Evolutionary conservation across 2,329 filamentous ascomycete genomes (phyloP), one percentile per base, ranked within the genome.

Genomic region (Arthrobotrys sinensis): DNA sequence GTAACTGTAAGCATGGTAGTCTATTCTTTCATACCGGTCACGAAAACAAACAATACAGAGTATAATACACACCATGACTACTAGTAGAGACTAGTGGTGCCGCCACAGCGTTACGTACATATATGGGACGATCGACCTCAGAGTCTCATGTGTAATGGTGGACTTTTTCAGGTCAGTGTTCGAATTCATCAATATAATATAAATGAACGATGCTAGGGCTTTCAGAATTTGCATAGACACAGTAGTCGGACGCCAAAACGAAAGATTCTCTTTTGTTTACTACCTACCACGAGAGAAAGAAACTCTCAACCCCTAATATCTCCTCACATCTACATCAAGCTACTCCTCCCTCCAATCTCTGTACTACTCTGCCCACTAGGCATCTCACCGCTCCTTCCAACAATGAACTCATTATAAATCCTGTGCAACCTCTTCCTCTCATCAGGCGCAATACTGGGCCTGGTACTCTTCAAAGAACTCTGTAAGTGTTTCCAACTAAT

Each of bases 361-460:
- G 91, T 96, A 71, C 92, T 92, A 0, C 92, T 94, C 85, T 98
- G 93, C 1, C 96, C 96, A 84, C 92, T 95, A 77, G 91, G 93
- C 93, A 99, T 94, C 86, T 98, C 94, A 6, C 96, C 96, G 84
- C 94, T 97, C 81, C 96, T 88, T 0, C 94, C 94, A 3, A 93
- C 92, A 0, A 97, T 91, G 86, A 99, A 99, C 85, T 99, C 96
- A 14, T 88, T 87, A 83, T 99, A 99, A 79, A 99, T 97, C 46
- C 89, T 89, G 82, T 89, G 88, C 80, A 99, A 85, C 76, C 95
- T 87, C 79, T 86, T 87, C 82, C 90, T 89, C 85, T 99, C 96
- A 76, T 93, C 89, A 2, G 87, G 86, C 83, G 92, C 93, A 81
- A 98, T 96, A 84, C 93, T 96, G 21, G 93, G 89, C 80, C 94